phyloP scores from a whole-genome alignment of 2,329 filamentous ascomycete genomes.

The Colletotrichum neosansevieriae region DNA sequence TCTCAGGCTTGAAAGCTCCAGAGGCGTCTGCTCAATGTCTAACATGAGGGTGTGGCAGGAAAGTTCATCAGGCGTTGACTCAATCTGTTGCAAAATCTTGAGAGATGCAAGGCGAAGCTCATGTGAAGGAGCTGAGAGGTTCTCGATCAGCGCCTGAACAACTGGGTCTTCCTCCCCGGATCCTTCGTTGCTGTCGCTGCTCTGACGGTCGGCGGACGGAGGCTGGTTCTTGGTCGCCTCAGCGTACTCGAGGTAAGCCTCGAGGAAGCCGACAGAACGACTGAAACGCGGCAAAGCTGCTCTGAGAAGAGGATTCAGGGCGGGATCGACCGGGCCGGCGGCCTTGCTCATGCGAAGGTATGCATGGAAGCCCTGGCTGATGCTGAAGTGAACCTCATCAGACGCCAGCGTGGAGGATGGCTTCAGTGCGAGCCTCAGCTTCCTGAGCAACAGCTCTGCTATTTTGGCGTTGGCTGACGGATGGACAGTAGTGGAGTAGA shows the following conservation, averaged over 20 bases:
- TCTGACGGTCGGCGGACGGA: slow-evolving; percentile 30
- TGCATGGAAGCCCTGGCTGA: slow-evolving; percentile 79
- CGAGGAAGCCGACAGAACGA: slow-evolving; percentile 73
- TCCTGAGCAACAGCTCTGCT: slow-evolving; percentile 73
- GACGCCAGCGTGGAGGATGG: slow-evolving; percentile 70
- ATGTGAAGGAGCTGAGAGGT: slow-evolving; percentile 81
- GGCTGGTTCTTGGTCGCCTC: slow-evolving; percentile 46
- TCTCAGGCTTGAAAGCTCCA: slow-evolving; percentile 81
- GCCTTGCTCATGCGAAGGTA: slow-evolving; percentile 75
- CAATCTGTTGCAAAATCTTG: slow-evolving; percentile 75
- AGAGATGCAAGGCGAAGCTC: slow-evolving; percentile 79
- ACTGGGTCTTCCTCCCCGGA: slow-evolving; percentile 67
- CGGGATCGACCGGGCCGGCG: slow-evolving; percentile 67
- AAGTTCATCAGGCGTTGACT: slow-evolving; percentile 61
- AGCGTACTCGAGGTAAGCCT: slow-evolving; percentile 71
- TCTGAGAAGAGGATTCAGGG: slow-evolving; percentile 74
- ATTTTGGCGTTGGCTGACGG: slow-evolving; percentile 76
- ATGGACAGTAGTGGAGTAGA: slow-evolving; percentile 72
- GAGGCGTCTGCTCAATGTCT: slow-evolving; percentile 81
- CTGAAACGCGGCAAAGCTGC: slow-evolving; percentile 75
- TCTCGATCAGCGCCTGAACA: slow-evolving; percentile 74
- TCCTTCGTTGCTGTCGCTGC: slow-evolving; percentile 58
- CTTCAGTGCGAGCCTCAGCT: slow-evolving; percentile 73
- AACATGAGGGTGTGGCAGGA: slow-evolving; percentile 74
- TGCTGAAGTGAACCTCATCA: slow-evolving; percentile 77